Evolutionary conservation across 2,329 filamentous ascomycete genomes (phyloP), one percentile per base, ranked within the genome.

Genomic region (Beauveria sp.): DNA sequence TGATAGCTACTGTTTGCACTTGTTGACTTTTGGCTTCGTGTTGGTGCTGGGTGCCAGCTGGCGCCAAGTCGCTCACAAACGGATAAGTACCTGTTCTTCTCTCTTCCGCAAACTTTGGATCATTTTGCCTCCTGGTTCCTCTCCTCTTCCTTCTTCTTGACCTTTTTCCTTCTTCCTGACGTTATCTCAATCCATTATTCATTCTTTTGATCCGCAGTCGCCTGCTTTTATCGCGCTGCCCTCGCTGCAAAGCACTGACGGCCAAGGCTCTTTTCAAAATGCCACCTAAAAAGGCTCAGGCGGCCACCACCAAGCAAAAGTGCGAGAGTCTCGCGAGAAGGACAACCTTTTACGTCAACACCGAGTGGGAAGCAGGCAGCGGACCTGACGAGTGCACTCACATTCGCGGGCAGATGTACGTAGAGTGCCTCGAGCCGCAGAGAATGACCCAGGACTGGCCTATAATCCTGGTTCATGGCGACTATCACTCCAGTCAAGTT

Each of bases 381-480:
- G 59, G 47, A 0, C 53, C 65, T 5, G 59, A 62, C 1, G 63
- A 64, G 2, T 63, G 61, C 20, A 67, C 61, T 0, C 63, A 61
- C 28, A 59, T 69, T 14, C 64, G 66, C 10, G 70, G 70, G 0
- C 68, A 70, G 48, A 73, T 73, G 71, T 64, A 79, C 66, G 67
- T 79, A 70, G 71, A 73, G 60, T 57, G 62, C 2, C 61, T 72
- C 1, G 66, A 71, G 28, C 70, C 70, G 2, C 16, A 58, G 0
- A 26, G 61, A 16, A 63, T 53, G 26, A 22, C 50, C 2, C 64
- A 71, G 8, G 56, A 61, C 0, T 63, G 63, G 5, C 69, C 72
- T 9, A 63, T 76, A 34, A 59, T 75, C 5, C 64, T 76, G 22
- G 67, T 76, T 37, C 74, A 76, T 34, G 74, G 71, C 16, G 72